Evolutionary conservation across 495 filamentous ascomycete species (phyloP).

Genomic region (Parmelia sp.): DNA sequence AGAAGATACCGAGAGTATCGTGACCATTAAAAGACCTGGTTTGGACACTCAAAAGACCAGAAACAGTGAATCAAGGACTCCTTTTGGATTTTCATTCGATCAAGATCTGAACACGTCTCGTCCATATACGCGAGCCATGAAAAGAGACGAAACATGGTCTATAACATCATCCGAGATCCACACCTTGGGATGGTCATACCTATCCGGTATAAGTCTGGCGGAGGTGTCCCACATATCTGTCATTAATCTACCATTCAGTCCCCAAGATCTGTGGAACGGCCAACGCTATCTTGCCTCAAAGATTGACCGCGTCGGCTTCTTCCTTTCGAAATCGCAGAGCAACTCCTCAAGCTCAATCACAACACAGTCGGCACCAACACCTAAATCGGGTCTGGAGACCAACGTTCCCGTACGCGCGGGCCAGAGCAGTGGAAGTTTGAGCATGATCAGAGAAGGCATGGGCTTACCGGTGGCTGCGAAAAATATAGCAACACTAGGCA

Average conservation of each 20-base stretch:
- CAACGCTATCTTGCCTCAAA: background rate
- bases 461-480: no score
- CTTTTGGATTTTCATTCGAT: constrained; percentile 2
- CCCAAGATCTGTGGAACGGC: background rate
- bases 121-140: background rate
- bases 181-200: constrained; percentile 7
- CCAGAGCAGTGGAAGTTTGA: no score
- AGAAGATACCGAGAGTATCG: background rate
- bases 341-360: background rate
- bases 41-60: background rate
- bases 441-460: no score
- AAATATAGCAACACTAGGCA: no score
- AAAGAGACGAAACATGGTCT: background rate
- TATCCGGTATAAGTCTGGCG: constrained; percentile 6
- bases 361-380: background rate
- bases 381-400: background rate
- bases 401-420: no score
- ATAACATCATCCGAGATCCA: background rate
- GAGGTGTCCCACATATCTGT: constrained; percentile 1
- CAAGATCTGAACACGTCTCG: background rate
- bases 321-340: background rate
- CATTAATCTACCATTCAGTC: background rate
- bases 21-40: background rate
- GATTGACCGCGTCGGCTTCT: background rate
- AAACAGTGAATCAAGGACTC: background rate